Evolutionary conservation across 75 land plant species (phyloP).

Genomic region (Picea sitchensis): DNA sequence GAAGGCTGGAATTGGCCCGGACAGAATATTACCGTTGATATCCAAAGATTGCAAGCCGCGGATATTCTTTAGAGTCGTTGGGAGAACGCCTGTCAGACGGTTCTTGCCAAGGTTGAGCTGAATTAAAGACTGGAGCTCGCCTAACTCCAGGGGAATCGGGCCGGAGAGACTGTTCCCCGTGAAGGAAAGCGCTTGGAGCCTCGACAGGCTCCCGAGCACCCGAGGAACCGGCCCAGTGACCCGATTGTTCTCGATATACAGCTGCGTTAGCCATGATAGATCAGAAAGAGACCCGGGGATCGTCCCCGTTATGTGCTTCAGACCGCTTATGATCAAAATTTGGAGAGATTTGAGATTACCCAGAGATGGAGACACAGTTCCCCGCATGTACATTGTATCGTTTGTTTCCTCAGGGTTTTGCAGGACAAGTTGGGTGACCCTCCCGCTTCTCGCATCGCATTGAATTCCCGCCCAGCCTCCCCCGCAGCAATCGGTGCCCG

Average conservation of each 20-base stretch:
- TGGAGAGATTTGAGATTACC: constrained; percentile 43
- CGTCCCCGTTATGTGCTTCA: constrained; percentile 63
- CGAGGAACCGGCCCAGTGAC: constrained; percentile 57
- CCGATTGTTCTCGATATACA: constrained; percentile 53
- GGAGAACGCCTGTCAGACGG: constrained; percentile 44
- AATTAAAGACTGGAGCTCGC: constrained; percentile 20
- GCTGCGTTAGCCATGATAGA: constrained; percentile 44
- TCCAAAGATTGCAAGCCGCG: constrained; percentile 36
- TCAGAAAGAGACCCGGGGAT: constrained; percentile 61
- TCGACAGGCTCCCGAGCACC: constrained; percentile 29
- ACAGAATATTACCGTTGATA: constrained; percentile 45
- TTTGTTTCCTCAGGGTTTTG: constrained; percentile 20
- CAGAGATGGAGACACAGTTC: constrained; percentile 49
- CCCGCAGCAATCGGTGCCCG: constrained; percentile 47
- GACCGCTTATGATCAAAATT: constrained; percentile 43
- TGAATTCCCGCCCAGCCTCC: constrained; percentile 62
- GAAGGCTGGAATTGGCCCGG: constrained; percentile 52
- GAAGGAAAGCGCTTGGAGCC: constrained; percentile 34
- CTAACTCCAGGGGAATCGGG: constrained; percentile 47
- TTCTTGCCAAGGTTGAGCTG: constrained; percentile 49
- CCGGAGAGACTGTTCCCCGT: constrained; percentile 48
- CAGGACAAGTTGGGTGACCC: constrained; percentile 36
- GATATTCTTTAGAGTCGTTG: constrained; percentile 29
- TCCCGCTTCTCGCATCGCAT: constrained; percentile 41
- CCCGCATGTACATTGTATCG: constrained; percentile 37